Conservation (phyloP, 331 rosid genomes). For the Rhamnella rubrinervis region DNA sequence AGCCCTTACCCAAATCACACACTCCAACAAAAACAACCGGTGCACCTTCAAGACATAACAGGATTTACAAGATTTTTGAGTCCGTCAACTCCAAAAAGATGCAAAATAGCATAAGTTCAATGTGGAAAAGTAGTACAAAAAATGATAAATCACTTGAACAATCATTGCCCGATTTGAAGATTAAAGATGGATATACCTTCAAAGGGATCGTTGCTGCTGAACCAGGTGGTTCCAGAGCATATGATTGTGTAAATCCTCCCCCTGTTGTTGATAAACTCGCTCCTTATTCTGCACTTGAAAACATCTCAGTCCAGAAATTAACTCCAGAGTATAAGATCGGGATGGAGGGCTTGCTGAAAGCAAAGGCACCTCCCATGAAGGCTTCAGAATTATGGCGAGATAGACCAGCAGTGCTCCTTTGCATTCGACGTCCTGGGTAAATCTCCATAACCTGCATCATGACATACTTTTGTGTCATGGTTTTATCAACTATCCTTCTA, state of each 20-base stretch:
- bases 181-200: constrained; percentile 68
- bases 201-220: constrained; percentile 77
- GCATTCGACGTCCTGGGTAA: constrained; percentile 95
- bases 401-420: constrained; percentile 68
- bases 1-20: constrained; percentile 28
- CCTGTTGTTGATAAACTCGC: constrained; percentile 57
- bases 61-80: constrained; percentile 36
- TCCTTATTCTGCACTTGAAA: constrained; percentile 60
- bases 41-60: constrained; percentile 31
- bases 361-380: constrained; percentile 77
- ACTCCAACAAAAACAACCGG: constrained; percentile 35
- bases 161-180: constrained; percentile 46
- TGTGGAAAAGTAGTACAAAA: constrained; percentile 23
- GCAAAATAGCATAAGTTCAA: constrained; percentile 17
- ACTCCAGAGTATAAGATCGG: constrained; percentile 87
- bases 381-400: constrained; percentile 74
- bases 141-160: constrained; percentile 47
- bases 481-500: neutral
- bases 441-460: constrained; percentile 2
- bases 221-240: constrained; percentile 66
- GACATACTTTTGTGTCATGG: constrained; percentile 5
- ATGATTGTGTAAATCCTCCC: constrained; percentile 75
- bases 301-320: constrained; percentile 67
- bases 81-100: constrained; percentile 35
- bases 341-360: constrained; percentile 71